A percentile compares a stretch with the other conserved stretches of the same genome.
phyloP scores from a whole-genome alignment of 768 basidiomycete species.

The Sarcodon aspratus region DNA sequence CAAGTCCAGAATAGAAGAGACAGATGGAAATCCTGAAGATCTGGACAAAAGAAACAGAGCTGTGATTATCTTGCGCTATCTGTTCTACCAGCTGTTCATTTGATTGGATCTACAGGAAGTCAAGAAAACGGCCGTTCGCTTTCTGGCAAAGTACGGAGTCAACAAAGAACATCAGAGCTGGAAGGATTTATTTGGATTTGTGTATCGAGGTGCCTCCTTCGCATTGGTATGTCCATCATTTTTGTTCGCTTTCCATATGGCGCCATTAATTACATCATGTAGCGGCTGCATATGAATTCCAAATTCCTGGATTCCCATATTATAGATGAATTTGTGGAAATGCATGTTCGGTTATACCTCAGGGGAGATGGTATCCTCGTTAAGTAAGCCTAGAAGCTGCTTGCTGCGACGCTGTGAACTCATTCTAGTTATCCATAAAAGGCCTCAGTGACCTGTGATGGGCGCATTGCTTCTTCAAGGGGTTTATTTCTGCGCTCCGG shows the following conservation, averaged over 20 bases:
- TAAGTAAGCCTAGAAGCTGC: slow-evolving; percentile 2
- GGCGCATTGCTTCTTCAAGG: too few species aligned
- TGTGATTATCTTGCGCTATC: background rate
- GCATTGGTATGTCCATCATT: slow-evolving; percentile 22
- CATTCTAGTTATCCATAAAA: too few species aligned
- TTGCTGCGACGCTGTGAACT: too few species aligned
- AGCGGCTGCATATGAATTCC: slow-evolving; percentile 20
- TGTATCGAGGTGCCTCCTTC: slow-evolving; percentile 29
- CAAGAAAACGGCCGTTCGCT: slow-evolving; percentile 25
- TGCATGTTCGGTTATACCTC: slow-evolving; percentile 26
- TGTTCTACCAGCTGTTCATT: background rate
- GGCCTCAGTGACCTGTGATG: too few species aligned
- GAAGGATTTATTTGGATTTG: slow-evolving; percentile 26
- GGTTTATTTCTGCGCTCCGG: too few species aligned
- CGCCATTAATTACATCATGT: background rate
- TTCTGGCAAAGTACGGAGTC: slow-evolving; percentile 20
- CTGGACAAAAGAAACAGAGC: slow-evolving; percentile 28
- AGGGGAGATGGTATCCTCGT: slow-evolving; percentile 11
- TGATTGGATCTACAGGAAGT: slow-evolving; percentile 17
- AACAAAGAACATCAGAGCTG: slow-evolving; percentile 26
- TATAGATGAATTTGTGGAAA: slow-evolving; percentile 22
- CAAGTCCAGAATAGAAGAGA: slow-evolving; percentile 21
- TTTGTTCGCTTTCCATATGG: background rate
- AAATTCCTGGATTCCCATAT: slow-evolving; percentile 12
- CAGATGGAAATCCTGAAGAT: slow-evolving; percentile 50